Evolutionary conservation across 2,329 filamentous ascomycete genomes (phyloP).

Genomic region (Pseudopyrenochaeta lycopersici): DNA sequence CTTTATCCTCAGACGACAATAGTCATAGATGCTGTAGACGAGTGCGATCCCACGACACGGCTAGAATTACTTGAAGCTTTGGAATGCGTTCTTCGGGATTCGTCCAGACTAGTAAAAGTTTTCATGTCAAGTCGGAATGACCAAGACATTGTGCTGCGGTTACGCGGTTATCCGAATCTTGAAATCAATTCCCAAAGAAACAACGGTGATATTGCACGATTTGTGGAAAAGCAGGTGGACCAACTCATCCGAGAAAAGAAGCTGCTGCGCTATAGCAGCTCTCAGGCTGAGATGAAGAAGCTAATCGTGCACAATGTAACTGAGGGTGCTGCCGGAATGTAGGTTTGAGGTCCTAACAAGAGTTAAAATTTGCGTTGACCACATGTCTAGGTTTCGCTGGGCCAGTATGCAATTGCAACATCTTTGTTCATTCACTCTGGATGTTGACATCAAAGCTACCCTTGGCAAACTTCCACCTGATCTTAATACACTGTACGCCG

Average conservation of each 20-base stretch:
- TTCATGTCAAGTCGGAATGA: constrained; percentile 49
- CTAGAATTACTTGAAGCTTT: constrained; percentile 32
- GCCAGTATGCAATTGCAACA: constrained; percentile 39
- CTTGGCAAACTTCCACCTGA: constrained; percentile 33
- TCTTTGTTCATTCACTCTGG: constrained; percentile 27
- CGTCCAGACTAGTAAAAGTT: constrained; percentile 41
- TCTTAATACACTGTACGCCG: too few relatives aligned
- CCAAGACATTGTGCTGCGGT: constrained; percentile 17
- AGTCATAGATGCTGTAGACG: constrained; percentile 49
- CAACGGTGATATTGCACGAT: constrained; percentile 34
- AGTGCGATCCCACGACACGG: constrained; percentile 35
- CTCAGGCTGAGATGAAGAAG: not conserved
- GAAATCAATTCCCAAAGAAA: constrained; percentile 35
- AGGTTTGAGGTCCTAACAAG: constrained; percentile 8
- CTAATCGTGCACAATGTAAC: not conserved
- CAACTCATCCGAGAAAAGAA: not conserved
- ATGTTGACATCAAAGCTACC: constrained; percentile 26
- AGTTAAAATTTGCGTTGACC: not conserved
- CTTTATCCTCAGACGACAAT: constrained; percentile 34
- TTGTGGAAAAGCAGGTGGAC: constrained; percentile 15
- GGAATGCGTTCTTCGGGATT: constrained; percentile 32
- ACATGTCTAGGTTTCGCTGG: constrained; percentile 41
- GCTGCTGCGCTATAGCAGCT: not conserved
- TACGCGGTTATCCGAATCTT: constrained; percentile 35
- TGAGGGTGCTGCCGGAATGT: not conserved